Evolutionary conservation across 2,329 filamentous ascomycete species (phyloP), one percentile per base, ranked within the genome.

Genomic region (Cadophora malorum): DNA sequence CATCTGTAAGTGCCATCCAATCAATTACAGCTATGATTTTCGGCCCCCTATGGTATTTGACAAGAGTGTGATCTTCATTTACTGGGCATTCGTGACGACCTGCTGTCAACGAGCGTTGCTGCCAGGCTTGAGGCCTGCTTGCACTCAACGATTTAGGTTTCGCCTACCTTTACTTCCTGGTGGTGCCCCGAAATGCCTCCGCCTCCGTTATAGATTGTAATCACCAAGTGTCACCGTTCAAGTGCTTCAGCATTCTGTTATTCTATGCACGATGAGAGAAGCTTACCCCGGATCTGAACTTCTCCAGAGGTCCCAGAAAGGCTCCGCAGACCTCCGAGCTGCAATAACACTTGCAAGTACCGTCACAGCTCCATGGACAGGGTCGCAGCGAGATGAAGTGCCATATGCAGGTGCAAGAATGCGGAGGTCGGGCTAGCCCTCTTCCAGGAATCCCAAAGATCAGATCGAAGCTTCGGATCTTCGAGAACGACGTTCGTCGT

Each of bases 391-490:
- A 69, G 64, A 67, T 67, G 67, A 70, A 70, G 66, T 66, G 63
- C 62, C 61, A 63, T 64, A 71, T 70, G 64, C 67, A 71, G 66
- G 66, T 66, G 70, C 67, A 69, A 64, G 58, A 69, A 67, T 72
- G 70, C 66, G 72, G 70, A 71, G 70, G 35, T 33, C 56, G 62
- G 41, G 63, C 64, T 67, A 66, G 65, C 59, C 69, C 65, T 65
- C 55, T 64, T 68, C 69, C 66, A 71, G 70, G 66, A 73, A 73
- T 65, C 60, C 53, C 67, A 67, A 68, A 68, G 69, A 73, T 69
- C 66, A 72, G 69, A 73, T 73, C 35, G 33, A 70, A 69, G 63
- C 60, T 68, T 70, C 67, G 62, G 67, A 64, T 68, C 65, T 69
- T 72, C 68, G 69, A 72, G 68, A 70, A 73, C 55, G 64, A 63